Evolutionary conservation across 139 green algal genomes (phyloP).

Genomic region (Coccomyxa sp.): DNA sequence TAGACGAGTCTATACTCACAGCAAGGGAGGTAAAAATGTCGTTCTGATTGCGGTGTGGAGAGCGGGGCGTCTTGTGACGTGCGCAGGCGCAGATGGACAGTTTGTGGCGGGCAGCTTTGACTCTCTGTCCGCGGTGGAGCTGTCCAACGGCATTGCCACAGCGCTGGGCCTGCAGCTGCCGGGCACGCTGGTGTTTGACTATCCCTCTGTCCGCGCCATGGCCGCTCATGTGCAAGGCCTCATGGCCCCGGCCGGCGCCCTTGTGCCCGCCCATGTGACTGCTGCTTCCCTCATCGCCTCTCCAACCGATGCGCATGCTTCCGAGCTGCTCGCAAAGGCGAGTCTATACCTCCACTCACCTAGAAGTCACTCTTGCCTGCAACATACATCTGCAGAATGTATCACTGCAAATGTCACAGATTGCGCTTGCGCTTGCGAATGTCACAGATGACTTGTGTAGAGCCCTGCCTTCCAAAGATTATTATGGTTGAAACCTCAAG

Average conservation of each 20-base stretch:
- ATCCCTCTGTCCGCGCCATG: conserved; percentile 47
- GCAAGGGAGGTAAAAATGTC: no score
- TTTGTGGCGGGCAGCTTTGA: conserved; percentile 43
- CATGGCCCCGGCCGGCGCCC: neutral
- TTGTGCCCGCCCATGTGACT: neutral
- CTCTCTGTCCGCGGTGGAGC: conserved; percentile 65
- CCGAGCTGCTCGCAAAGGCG: neutral
- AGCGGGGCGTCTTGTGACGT: no score
- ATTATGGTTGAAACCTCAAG: no score
- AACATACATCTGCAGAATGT: no score
- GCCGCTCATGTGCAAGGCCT: conserved; percentile 48
- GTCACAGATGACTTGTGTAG: no score
- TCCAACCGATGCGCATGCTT: neutral
- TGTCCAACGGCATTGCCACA: conserved; percentile 40
- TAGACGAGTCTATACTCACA: no score
- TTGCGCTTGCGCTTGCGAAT: no score
- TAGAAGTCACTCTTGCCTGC: no score
- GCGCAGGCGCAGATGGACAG: conserved; percentile 1
- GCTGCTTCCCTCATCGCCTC: neutral
- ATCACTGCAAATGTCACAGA: no score
- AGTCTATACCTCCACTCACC: no score
- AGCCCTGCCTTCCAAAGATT: no score
- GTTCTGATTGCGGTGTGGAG: no score
- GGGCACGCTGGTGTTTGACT: conserved; percentile 66
- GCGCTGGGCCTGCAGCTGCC: conserved; percentile 57